These are phyloP conservation scores for Pichia kudriavzevii DNA, from an alignment of 1,139 yeast genomes.

Conservation along the genomic window DNA sequence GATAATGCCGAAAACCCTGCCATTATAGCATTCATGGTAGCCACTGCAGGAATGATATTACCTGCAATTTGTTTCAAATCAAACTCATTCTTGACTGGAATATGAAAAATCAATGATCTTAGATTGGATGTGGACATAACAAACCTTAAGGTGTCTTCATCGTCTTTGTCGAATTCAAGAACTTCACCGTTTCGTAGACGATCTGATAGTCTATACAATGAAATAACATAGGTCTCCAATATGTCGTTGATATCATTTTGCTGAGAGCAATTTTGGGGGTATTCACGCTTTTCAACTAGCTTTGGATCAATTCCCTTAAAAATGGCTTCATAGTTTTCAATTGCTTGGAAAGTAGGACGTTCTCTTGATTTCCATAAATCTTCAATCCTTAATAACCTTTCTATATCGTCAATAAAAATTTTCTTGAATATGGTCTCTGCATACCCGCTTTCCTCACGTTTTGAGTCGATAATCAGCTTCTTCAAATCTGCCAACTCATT, in stretches of 20 bases:
- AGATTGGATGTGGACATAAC: conserved; percentile 85
- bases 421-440: conserved; percentile 41
- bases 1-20: conserved; percentile 82
- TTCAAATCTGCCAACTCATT: conserved; percentile 68
- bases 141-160: conserved; percentile 80
- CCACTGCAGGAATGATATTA: conserved; percentile 95
- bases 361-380: conserved; percentile 70
- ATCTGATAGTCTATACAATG: conserved; percentile 43
- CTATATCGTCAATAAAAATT: conserved; percentile 63
- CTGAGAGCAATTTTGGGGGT: conserved; percentile 29
- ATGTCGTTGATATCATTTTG: conserved; percentile 68
- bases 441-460: conserved; percentile 27
- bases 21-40: conserved; percentile 92
- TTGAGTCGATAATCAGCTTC: conserved; percentile 31
- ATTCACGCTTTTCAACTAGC: background rate
- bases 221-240: conserved; percentile 47
- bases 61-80: conserved; percentile 94
- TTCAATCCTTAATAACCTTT: conserved; percentile 62
- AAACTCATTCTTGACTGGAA: conserved; percentile 70
- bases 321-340: background rate
- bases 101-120: conserved; percentile 65
- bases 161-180: conserved; percentile 87
- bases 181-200: conserved; percentile 38
- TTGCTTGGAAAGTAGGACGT: conserved; percentile 38
- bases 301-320: conserved; percentile 2